Conservation (phyloP, 371 early-diverging fungal species). For the Gilbertella persicaria region DNA sequence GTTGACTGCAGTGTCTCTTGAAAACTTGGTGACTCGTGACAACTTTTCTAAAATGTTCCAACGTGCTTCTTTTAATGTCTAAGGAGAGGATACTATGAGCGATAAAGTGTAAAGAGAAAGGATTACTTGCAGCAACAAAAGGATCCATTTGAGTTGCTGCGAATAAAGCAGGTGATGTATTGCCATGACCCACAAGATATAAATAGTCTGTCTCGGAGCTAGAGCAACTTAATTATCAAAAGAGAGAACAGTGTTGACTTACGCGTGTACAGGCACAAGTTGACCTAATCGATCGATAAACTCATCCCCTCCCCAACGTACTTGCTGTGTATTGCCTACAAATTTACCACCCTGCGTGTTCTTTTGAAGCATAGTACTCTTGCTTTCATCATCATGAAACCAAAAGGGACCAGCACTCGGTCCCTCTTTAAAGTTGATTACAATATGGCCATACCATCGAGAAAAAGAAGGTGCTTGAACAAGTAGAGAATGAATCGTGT, state of each 20-base stretch:
- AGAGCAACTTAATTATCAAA: background rate
- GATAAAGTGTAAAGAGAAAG: background rate
- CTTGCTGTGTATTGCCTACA: conserved; percentile 12
- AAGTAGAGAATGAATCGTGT: conserved; percentile 36
- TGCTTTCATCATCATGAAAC: conserved; percentile 58
- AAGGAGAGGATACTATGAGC: background rate
- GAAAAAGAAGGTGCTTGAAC: conserved; percentile 46
- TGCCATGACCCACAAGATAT: conserved; percentile 13
- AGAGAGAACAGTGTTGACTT: background rate
- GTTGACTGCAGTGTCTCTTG: conserved; percentile 70
- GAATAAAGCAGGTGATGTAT: conserved; percentile 12
- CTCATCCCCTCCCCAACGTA: conserved; percentile 54
- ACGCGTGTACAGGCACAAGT: conserved; percentile 28
- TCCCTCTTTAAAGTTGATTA: conserved; percentile 46
- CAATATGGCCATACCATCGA: conserved; percentile 47
- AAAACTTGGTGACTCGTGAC: conserved; percentile 79
- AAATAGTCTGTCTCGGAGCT: conserved; percentile 4
- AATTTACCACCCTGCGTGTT: conserved; percentile 44
- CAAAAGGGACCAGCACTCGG: conserved; percentile 40
- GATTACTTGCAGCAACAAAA: conserved; percentile 35
- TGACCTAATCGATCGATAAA: conserved; percentile 38
- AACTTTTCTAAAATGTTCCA: conserved; percentile 87
- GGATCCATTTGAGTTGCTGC: conserved; percentile 51
- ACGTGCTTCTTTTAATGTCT: conserved; percentile 68
- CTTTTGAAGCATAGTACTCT: conserved; percentile 48